phyloP scores from a whole-genome alignment of 148 eudicot genomes.

The Nepenthes mirabilis region DNA sequence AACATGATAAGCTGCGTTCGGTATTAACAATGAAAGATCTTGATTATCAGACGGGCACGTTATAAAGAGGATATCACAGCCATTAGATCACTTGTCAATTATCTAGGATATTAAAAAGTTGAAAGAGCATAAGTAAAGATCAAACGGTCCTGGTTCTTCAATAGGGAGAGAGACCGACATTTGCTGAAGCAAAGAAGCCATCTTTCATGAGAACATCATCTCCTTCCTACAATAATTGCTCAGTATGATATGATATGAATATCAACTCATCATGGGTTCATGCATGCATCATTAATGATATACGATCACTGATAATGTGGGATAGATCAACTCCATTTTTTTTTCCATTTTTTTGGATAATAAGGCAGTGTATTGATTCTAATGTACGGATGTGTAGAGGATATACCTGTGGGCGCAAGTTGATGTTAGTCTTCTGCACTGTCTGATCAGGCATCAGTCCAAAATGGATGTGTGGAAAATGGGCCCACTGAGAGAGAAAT shows the following conservation, averaged over 20 bases:
- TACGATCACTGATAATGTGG: too few species aligned
- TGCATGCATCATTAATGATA: too few species aligned
- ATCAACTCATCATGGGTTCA: too few species aligned
- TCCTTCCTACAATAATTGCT: conserved; percentile 31
- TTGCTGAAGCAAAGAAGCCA: conserved; percentile 40
- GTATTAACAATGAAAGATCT: too few species aligned
- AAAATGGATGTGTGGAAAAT: conserved; percentile 91
- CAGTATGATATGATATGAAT: too few species aligned
- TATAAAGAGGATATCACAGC: not conserved
- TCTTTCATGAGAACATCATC: conserved; percentile 43
- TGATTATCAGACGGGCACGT: too few species aligned
- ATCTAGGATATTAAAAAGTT: not conserved
- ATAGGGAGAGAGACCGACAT: conserved; percentile 57
- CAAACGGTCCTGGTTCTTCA: conserved; percentile 3
- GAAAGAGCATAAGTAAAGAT: not conserved
- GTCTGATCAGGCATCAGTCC: conserved; percentile 88
- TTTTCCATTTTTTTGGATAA: not conserved
- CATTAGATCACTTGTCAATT: not conserved
- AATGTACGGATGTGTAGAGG: not conserved
- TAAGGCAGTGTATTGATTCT: not conserved
- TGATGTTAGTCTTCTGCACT: conserved; percentile 49
- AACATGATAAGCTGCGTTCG: too few species aligned
- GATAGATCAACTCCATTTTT: not conserved
- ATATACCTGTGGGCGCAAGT: conserved; percentile 56
- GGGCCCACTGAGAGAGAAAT: conserved; percentile 73